These are phyloP conservation scores for Cochlearia excelsa DNA, from an alignment of 345 rosid species.

Conservation along the genomic window DNA sequence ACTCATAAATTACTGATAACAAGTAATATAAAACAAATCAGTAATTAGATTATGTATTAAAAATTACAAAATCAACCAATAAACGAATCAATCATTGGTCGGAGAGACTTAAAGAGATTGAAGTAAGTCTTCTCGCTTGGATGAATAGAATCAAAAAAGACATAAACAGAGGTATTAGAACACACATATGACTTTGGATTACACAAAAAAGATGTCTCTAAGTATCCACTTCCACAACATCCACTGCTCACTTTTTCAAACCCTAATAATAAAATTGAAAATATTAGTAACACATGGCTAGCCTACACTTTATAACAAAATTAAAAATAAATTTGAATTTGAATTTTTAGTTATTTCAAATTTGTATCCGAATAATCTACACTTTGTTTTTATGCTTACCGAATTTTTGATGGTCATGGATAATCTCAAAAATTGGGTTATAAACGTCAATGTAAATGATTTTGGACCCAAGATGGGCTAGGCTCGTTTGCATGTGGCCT, in stretches of 20 bases:
- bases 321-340: too few species aligned
- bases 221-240: conserved; percentile 75
- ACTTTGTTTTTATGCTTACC: conserved; percentile 36
- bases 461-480: conserved; percentile 39
- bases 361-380: too few species aligned
- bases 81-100: conserved; percentile 37
- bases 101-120: conserved; percentile 36
- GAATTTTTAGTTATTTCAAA: too few species aligned
- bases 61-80: conserved; percentile 3
- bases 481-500: conserved; percentile 32
- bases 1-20: too few species aligned
- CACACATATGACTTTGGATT: conserved; percentile 62
- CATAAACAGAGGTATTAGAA: conserved; percentile 59
- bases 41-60: not conserved
- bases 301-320: too few species aligned
- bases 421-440: conserved; percentile 46
- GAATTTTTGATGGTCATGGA: conserved; percentile 36
- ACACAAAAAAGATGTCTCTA: conserved; percentile 58
- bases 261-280: conserved; percentile 27
- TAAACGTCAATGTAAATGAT: conserved; percentile 45
- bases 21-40: not conserved
- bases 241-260: conserved; percentile 58
- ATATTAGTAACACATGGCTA: too few species aligned
- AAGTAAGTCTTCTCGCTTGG: conserved; percentile 62
- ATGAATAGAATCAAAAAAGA: conserved; percentile 84